A percentile compares a stretch with the other conserved stretches of the same genome.
Evolutionary conservation across 345 rosid species (phyloP).

Genomic region (Corchorus olitorius): DNA sequence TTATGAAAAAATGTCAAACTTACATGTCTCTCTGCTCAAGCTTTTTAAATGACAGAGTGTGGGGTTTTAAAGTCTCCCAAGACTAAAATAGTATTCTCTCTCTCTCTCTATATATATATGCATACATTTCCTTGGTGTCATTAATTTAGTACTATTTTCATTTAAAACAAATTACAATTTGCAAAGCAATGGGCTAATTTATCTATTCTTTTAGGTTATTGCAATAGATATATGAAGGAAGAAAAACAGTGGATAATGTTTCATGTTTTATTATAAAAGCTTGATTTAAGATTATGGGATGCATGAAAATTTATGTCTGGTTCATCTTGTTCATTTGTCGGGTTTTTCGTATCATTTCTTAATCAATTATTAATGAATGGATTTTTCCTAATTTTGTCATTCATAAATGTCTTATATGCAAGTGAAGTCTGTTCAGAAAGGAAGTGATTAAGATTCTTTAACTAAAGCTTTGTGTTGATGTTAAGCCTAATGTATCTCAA

Average conservation of each 20-base stretch:
- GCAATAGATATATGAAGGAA: neutral
- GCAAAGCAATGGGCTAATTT: neutral
- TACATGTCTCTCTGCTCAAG: neutral
- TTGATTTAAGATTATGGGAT: constrained; percentile 8
- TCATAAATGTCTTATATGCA: constrained; percentile 9
- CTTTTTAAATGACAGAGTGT: constrained; percentile 4
- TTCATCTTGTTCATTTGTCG: neutral
- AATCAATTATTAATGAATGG: neutral
- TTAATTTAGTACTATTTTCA: neutral
- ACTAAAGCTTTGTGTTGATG: neutral
- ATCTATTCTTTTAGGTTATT: neutral
- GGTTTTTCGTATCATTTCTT: constrained; percentile 5
- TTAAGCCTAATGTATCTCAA: constrained; percentile 1
- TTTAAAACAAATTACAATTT: neutral
- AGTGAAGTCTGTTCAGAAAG: constrained; percentile 16
- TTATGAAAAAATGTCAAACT: neutral
- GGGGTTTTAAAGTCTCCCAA: neutral
- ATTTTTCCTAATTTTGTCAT: constrained; percentile 5
- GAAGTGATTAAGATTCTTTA: constrained; percentile 12
- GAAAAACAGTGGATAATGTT: neutral
- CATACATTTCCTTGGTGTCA: neutral
- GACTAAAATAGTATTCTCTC: constrained; percentile 14
- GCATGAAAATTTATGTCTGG: constrained; percentile 14
- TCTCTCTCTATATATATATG: too few relatives aligned
- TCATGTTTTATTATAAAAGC: neutral